Base-by-base conservation (phyloP, 768 basidiomycete genomes). In the Coprinopsis marcescibilis region DNA sequence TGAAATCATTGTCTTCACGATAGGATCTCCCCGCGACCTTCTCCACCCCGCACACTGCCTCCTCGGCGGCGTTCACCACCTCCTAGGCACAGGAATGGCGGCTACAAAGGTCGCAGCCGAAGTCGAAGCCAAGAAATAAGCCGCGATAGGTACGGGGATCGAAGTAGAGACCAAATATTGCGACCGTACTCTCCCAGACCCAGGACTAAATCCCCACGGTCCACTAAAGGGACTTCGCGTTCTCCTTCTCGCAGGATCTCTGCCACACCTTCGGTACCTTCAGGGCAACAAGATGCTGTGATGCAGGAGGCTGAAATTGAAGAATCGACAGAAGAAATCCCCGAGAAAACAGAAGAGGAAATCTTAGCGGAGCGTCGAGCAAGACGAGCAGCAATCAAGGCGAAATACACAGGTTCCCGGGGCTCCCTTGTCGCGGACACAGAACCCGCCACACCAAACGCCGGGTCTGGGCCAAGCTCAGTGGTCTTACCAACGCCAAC, bases 301-400 rank as follows among this genome's bases (percentile, higher is more conserved):
- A 64, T 63, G 2, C 71, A 53, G 24, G 47, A 47, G 15, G 41
- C 65, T 13, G 78, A 80, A 45, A 68, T 78, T 52, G 84, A 85
- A 42, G 60, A 82, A 15, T 78, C 81, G 15, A 39, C 79, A 11
- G 65, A 74, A n/a, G 60, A 67, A 12, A 69, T 80, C 2, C 72
- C 78, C 11, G 26, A 43, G 26, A 43, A 43, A 30, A 29, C 78
- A 1, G 70, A 82, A 5, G 85, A 89, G 57, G 72, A 78, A 36
- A 65, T 80, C 7, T 71, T 88, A 26, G 85, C 77, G 19, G 82
- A 77, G 23, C 80, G 87, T 7, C 77, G 84, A 21, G 85, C 85
- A 12, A 75, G 70, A 50, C 81, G 89, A 23, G 80, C 80, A 49
- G 89, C 85, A 7, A 91, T 93, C 46, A 68, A 87, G 34, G 88